phyloP scores from a whole-genome alignment of 2,329 filamentous ascomycete species.

The Ophiostoma piceae region DNA sequence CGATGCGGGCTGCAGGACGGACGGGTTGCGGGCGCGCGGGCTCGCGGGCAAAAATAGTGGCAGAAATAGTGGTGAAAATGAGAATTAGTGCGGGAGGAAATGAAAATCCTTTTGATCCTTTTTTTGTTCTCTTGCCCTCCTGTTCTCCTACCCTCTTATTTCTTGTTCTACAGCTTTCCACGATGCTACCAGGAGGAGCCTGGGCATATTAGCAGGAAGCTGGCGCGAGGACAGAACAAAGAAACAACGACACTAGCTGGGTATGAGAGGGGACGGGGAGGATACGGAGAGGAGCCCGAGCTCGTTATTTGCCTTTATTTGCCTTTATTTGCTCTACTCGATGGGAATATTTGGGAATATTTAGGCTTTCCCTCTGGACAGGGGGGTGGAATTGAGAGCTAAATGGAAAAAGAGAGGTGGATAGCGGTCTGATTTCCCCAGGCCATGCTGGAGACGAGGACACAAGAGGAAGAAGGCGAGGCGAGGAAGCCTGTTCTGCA shows the following conservation, averaged over 20 bases:
- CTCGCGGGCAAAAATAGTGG: conserved; percentile 13
- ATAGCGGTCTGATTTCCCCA: conserved; percentile 14
- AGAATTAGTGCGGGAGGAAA: background rate
- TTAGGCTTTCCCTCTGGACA: background rate
- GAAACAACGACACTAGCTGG: conserved; percentile 4
- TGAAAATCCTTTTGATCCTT: background rate
- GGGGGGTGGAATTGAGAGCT: background rate
- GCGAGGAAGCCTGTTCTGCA: background rate
- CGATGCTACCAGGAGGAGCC: background rate
- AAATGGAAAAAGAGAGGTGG: conserved; percentile 12
- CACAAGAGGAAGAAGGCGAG: background rate
- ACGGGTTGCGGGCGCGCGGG: conserved; percentile 15
- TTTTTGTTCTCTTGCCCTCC: background rate
- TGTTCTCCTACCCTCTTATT: no score
- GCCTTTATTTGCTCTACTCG: background rate
- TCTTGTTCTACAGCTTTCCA: background rate
- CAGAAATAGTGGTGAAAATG: background rate
- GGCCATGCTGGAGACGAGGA: conserved; percentile 2
- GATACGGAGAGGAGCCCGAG: background rate
- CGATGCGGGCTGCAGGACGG: conserved; percentile 27
- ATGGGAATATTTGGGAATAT: background rate
- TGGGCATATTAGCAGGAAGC: background rate
- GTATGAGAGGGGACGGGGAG: background rate
- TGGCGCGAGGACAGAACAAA: conserved; percentile 8
- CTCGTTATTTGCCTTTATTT: background rate